phyloP scores from a whole-genome alignment of 1,284 basidiomycete genomes.

The Moesziomyces globuligerus region DNA sequence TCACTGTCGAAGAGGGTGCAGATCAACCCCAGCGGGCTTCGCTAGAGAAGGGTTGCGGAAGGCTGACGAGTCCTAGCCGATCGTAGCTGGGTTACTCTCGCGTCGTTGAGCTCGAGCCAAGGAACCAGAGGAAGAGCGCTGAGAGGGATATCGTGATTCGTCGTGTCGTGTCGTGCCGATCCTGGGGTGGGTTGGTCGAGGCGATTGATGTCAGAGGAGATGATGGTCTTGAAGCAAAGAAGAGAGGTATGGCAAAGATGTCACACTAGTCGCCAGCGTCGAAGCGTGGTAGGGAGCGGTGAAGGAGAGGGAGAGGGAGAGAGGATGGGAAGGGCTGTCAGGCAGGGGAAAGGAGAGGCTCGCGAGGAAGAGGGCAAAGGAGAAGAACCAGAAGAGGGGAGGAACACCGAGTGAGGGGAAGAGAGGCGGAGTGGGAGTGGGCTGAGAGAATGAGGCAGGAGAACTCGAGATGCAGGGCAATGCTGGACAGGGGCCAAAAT shows the following conservation, averaged over 20 bases:
- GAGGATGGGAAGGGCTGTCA: not conserved
- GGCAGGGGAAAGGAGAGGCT: not conserved
- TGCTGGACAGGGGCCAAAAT: conserved; percentile 47
- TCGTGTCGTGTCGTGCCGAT: not conserved
- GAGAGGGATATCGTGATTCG: not conserved
- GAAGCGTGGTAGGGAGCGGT: not conserved
- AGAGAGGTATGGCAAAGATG: not conserved
- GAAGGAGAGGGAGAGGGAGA: not conserved
- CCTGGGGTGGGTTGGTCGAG: too few relatives aligned
- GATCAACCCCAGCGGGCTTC: too few relatives aligned
- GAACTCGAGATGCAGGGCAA: conserved; percentile 25
- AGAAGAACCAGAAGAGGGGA: not conserved
- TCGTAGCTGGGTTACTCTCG: too few relatives aligned
- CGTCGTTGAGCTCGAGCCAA: too few relatives aligned
- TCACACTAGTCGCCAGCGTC: not conserved
- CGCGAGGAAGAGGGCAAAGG: not conserved
- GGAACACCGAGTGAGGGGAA: not conserved
- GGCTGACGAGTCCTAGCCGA: too few relatives aligned
- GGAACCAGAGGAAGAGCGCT: too few relatives aligned
- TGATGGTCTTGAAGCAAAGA: not conserved
- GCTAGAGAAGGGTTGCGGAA: conserved; percentile 1
- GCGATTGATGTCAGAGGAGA: not conserved
- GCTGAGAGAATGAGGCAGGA: conserved; percentile 1
- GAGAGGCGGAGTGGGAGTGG: not conserved
- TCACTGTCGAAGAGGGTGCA: not conserved